phyloP scores from a whole-genome alignment of 2,329 filamentous ascomycete species.

The Tolypocladium tundrense region DNA sequence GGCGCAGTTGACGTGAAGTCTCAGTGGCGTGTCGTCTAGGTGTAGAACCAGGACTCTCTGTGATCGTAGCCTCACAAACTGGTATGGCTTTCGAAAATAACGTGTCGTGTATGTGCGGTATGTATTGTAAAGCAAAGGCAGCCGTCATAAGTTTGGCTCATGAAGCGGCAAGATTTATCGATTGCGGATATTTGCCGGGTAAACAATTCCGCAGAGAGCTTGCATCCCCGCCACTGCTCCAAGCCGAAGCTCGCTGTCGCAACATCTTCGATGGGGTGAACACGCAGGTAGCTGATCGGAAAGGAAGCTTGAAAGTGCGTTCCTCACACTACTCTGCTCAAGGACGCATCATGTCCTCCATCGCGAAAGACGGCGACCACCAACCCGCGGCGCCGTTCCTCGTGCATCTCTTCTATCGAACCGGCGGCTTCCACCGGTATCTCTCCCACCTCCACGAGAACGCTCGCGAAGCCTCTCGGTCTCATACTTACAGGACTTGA shows the following conservation, averaged over 20 bases:
- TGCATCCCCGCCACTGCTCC: not conserved
- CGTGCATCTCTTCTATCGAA: slow-evolving; percentile 74
- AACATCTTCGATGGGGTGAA: not conserved
- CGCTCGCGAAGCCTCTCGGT: not conserved
- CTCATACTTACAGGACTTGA: not conserved
- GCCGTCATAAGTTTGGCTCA: not conserved
- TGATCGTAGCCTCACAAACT: not conserved
- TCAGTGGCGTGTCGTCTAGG: not conserved
- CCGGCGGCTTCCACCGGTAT: slow-evolving; percentile 60
- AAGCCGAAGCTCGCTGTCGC: not conserved
- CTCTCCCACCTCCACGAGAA: not conserved
- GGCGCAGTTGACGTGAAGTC: not conserved
- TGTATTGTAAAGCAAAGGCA: not conserved
- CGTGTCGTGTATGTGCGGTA: too few species aligned
- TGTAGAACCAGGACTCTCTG: not conserved
- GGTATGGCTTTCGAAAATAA: not conserved
- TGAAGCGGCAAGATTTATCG: slow-evolving; percentile 8
- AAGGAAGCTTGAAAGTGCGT: not conserved
- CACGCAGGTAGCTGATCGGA: not conserved
- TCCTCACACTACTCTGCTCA: not conserved
- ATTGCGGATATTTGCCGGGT: slow-evolving; percentile 17
- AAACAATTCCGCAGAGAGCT: not conserved
- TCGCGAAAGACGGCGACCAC: slow-evolving; percentile 39
- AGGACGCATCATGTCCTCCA: slow-evolving; percentile 16
- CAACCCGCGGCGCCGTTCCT: slow-evolving; percentile 71